phyloP scores from a whole-genome alignment of 2,329 filamentous ascomycete species.

The Microsporum canis region DNA sequence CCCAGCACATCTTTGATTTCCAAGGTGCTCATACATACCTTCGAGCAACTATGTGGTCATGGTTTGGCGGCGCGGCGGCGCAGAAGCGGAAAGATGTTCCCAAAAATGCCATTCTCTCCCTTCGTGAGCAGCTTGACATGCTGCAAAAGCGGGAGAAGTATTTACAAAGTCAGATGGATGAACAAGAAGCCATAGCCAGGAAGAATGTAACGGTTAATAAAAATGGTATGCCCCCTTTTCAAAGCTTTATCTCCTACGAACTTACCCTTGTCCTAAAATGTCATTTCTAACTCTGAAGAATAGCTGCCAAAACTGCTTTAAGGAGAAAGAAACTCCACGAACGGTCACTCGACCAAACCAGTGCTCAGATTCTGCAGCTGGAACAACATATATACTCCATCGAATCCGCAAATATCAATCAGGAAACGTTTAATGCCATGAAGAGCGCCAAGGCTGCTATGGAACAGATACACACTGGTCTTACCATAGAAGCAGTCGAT shows the following conservation, averaged over 20 bases:
- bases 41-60: conserved; percentile 54
- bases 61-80: conserved; percentile 76
- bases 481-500: conserved; percentile 91
- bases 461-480: conserved; percentile 80
- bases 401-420: conserved; percentile 97
- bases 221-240: conserved; percentile 51
- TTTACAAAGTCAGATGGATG: conserved; percentile 79
- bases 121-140: conserved; percentile 90
- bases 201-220: conserved; percentile 88
- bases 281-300: conserved; percentile 10
- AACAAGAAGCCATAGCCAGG: conserved; percentile 77
- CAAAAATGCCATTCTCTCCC: conserved; percentile 86
- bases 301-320: conserved; percentile 81
- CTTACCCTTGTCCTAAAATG: neutral
- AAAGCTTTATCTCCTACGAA: neutral
- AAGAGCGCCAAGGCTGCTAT: conserved; percentile 81
- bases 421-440: conserved; percentile 90
- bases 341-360: conserved; percentile 81
- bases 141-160: conserved; percentile 92
- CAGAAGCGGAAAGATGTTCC: conserved; percentile 86
- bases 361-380: conserved; percentile 77
- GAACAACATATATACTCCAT: conserved; percentile 95
- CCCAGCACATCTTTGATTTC: neutral
- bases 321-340: conserved; percentile 92
- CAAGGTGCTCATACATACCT: neutral